Conservation (phyloP, 2,329 filamentous ascomycete species). For the Monosporascus sp. region DNA sequence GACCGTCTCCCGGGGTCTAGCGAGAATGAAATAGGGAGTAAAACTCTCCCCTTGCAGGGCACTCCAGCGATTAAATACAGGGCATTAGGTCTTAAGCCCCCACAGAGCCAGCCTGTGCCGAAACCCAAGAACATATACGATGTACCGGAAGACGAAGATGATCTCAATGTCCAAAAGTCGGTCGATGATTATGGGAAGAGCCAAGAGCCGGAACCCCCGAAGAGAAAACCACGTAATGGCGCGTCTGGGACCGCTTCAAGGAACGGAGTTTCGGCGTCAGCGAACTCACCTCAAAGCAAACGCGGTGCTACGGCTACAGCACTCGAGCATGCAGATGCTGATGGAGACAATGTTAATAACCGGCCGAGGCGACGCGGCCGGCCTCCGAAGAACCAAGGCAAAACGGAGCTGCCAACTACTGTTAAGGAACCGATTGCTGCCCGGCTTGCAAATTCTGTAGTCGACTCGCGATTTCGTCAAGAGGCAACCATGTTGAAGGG, state of each 20-base stretch:
- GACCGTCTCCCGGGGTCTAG: neutral
- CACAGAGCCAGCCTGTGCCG: neutral
- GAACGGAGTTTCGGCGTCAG: conserved; percentile 3
- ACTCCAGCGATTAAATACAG: neutral
- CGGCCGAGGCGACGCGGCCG: conserved; percentile 17
- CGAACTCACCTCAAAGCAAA: neutral
- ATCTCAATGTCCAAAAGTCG: conserved; percentile 6
- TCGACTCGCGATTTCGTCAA: conserved; percentile 5
- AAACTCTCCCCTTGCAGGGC: neutral
- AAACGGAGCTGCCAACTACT: conserved; percentile 1
- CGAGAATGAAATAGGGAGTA: neutral
- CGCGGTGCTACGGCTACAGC: neutral
- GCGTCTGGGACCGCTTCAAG: conserved; percentile 5
- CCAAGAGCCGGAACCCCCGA: conserved; percentile 9
- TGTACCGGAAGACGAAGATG: conserved; percentile 24
- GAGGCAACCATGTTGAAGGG: conserved; percentile 38
- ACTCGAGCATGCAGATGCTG: neutral
- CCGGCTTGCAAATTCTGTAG: conserved; percentile 2
- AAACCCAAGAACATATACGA: conserved; percentile 18
- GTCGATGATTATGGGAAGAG: conserved; percentile 3
- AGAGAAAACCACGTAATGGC: conserved; percentile 5
- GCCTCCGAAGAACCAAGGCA: conserved; percentile 9
- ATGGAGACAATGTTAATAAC: neutral
- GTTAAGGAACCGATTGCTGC: conserved; percentile 8
- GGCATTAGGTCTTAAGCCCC: neutral